Base-by-base conservation (phyloP, 2,329 filamentous ascomycete genomes). In the Diaporthe citrichinensis region DNA sequence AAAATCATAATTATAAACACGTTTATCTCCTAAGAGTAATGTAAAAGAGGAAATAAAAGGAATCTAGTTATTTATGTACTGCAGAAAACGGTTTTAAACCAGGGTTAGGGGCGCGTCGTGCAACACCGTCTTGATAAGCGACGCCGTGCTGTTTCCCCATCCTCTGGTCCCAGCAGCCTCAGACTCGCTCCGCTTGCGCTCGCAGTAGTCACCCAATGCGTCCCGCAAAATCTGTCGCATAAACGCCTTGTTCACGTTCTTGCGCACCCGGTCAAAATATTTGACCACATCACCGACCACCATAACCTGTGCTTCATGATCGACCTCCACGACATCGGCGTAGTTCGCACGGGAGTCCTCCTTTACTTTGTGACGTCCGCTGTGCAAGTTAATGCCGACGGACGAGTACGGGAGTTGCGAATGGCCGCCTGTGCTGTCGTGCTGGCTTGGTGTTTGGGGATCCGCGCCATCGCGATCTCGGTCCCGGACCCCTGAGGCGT, bases 261-360 rank as follows among this genome's bases (percentile, higher is more conserved):
- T 79, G 31, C 83, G 81, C 28, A 84, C 80, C 20, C 83, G 79
- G 76, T 84, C 83, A 76, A 84, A 84, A 77, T 84, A 84, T 53
- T 80, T 80, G n/a, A 80, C 81, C 20, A 83, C 83, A 58, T 83
- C 82, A 39, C 83, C 83, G 41, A 84, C 79, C 3, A 83, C 82
- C 77, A 84, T 81, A 51, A 84, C 82, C 72, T 83, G 79, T 25
- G 83, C 81, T 61, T 83, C 82, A 76, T 83, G 82, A 74, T 83
- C 82, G 55, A 84, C 78, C 68, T 84, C 82, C 73, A 84, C 78
- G 41, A 84, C 82, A 74, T 84, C 82, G 53, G 83, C 83, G 74
- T 84, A 84, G 76, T 84, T 84, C 78, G 81, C 82, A 57, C 83
- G 79, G 4, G 83, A 84, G 75, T 84, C 82, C 39, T 83, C 81